phyloP scores from a whole-genome alignment of 805 yeast species.

The Kluyveromyces siamensis region DNA sequence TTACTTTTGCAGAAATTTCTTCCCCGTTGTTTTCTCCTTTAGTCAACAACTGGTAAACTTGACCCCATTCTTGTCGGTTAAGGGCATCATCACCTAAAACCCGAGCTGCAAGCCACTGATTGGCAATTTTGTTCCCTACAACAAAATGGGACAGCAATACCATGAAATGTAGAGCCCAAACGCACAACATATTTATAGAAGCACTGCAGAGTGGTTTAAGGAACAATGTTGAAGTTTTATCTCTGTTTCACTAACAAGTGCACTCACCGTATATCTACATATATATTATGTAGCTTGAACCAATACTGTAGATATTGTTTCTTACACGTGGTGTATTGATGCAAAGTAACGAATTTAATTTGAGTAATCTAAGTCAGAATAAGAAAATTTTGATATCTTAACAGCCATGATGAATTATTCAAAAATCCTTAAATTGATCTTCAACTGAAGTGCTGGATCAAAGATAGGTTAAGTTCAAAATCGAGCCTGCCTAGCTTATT shows the following conservation, averaged over 20 bases:
- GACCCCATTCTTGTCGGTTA: not conserved
- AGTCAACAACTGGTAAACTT: not conserved
- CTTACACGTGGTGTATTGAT: not conserved
- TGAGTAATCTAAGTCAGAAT: not conserved
- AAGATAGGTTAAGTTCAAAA: not conserved
- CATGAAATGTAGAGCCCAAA: not conserved
- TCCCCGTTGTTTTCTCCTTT: not conserved
- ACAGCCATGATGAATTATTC: no score
- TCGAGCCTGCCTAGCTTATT: not conserved
- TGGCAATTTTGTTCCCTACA: not conserved
- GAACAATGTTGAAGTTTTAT: no score
- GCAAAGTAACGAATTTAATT: not conserved
- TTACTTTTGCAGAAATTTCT: not conserved
- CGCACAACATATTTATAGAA: not conserved
- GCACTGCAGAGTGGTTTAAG: no score
- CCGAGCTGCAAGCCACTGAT: not conserved
- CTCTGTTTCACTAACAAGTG: not conserved
- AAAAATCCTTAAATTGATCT: no score
- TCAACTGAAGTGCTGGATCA: not conserved
- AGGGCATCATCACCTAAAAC: not conserved
- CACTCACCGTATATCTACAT: not conserved
- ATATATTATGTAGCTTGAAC: no score
- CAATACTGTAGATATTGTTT: not conserved
- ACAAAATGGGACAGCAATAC: not conserved
- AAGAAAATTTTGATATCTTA: not conserved